Evolutionary conservation across 1,139 yeast genomes (phyloP), one percentile per base, ranked within the genome.

Genomic region (Candida pseudoviswanathii): DNA sequence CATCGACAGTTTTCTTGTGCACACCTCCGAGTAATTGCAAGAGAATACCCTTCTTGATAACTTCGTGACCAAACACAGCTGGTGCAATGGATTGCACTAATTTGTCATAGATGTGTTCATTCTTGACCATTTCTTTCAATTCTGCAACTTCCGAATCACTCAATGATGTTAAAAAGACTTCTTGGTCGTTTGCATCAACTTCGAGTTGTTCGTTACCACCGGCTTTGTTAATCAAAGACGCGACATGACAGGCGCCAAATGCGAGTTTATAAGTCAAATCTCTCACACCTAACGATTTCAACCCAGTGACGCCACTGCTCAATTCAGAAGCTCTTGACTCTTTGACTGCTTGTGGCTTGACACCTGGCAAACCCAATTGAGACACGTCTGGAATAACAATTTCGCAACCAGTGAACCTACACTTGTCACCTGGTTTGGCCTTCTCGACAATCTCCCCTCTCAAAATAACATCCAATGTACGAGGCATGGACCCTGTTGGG

Each of bases 401-500:
- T 63, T 91, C 96, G 1, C 97, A 88, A 45, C 99, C 99, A 0
- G 97, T 90, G 66, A 95, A 92, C 58, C 85, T 84, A 71, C 97
- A 90, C 66, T 91, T 89, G 67, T 94, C 99, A 57, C 99, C 99
- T 0, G 99, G 98, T 67, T 94, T 95, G 2, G 98, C 98, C 57
- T 92, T 80, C 66, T 94, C 99, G 6, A 95, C 99, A 46, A 91
- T 80, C 60, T 94, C 98, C 43, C 99, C 99, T 61, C 99, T 80
- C 50, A 94, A 72, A 49, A 94, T 88, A 27, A 94, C 96, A 67
- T 94, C 99, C 58, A 94, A 71, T 7, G 98, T 94, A 66, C 99
- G 82, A 34, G 99, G 99, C 99, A 94, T 94, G 2, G 97, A 90
- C 30, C 99, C 99, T 0, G 97, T 91, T 27, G 99, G 99, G 52